These are phyloP conservation scores for Diaporthe amygdali DNA, from an alignment of 2,329 filamentous ascomycete species.

Conservation along the genomic window DNA sequence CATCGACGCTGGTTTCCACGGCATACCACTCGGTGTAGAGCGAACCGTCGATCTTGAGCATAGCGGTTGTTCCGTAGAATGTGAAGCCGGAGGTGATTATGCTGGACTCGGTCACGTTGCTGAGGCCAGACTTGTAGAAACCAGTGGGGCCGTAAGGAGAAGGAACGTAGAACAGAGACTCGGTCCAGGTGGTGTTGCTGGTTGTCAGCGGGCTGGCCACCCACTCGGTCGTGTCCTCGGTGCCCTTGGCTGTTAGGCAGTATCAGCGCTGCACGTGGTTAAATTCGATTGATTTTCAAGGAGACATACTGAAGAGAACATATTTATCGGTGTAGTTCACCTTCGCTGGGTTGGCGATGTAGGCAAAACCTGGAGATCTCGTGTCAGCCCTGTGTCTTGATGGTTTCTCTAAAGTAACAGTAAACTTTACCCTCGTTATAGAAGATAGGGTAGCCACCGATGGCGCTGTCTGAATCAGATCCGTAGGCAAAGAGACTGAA, in stretches of 20 bases:
- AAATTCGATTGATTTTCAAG: neutral
- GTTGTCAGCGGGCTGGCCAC: conserved; percentile 3
- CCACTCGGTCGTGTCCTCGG: conserved; percentile 15
- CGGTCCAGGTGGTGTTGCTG: conserved; percentile 3
- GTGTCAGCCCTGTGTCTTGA: neutral
- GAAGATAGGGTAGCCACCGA: conserved; percentile 21
- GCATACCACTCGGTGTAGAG: conserved; percentile 21
- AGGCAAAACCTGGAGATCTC: neutral
- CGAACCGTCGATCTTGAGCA: conserved; percentile 3
- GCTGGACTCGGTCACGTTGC: neutral
- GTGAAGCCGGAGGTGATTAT: conserved; percentile 19
- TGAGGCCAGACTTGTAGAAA: conserved; percentile 17
- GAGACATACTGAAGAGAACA: conserved; percentile 1
- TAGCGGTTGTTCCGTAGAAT: conserved; percentile 19
- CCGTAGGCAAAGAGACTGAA: conserved; percentile 25
- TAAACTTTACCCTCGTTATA: conserved; percentile 9
- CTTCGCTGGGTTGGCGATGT: conserved; percentile 19
- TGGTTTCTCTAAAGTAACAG: neutral
- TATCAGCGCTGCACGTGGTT: neutral
- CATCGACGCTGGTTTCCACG: conserved; percentile 4
- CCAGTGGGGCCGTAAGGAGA: neutral
- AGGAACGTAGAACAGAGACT: conserved; percentile 17
- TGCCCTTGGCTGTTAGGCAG: neutral
- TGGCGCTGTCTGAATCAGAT: neutral
- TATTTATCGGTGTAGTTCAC: conserved; percentile 18